These are phyloP conservation scores for Phialophora macrospora DNA, from an alignment of 2,329 filamentous ascomycete species.

Conservation along the genomic window DNA sequence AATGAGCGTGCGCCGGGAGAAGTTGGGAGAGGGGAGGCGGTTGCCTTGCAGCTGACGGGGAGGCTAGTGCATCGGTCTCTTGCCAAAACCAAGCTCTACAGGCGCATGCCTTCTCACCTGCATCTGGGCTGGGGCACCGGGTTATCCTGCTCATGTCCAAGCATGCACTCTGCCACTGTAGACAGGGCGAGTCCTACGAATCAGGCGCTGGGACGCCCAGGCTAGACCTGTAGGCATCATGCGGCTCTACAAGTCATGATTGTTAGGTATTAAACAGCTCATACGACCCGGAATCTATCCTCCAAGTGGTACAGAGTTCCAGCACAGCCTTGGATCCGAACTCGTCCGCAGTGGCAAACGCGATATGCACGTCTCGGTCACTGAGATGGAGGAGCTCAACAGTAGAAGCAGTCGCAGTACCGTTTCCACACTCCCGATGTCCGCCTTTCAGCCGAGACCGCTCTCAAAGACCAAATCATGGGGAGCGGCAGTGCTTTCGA, in stretches of 20 bases:
- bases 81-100: background rate
- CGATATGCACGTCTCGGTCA: constrained; percentile 7
- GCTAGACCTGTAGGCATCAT: background rate
- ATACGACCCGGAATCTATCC: background rate
- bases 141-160: background rate
- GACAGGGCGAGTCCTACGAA: constrained; percentile 3
- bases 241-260: background rate
- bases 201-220: background rate
- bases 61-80: background rate
- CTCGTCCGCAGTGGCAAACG: constrained; percentile 2
- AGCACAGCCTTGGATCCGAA: background rate
- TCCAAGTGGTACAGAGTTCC: background rate
- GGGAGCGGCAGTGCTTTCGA: background rate
- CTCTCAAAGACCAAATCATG: constrained; percentile 1
- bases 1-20: background rate
- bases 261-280: background rate
- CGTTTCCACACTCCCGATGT: background rate
- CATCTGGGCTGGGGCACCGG: background rate
- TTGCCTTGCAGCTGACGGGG: background rate
- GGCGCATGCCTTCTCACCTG: background rate
- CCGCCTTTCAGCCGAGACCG: constrained; percentile 10
- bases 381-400: constrained; percentile 6
- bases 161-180: constrained; percentile 10
- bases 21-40: background rate
- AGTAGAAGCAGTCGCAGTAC: constrained; percentile 3